A percentile compares a stretch with the other conserved stretches of the same genome.
Evolutionary conservation across 306 rosid genomes (phyloP).

Genomic region (Prinsepia uniflora): DNA sequence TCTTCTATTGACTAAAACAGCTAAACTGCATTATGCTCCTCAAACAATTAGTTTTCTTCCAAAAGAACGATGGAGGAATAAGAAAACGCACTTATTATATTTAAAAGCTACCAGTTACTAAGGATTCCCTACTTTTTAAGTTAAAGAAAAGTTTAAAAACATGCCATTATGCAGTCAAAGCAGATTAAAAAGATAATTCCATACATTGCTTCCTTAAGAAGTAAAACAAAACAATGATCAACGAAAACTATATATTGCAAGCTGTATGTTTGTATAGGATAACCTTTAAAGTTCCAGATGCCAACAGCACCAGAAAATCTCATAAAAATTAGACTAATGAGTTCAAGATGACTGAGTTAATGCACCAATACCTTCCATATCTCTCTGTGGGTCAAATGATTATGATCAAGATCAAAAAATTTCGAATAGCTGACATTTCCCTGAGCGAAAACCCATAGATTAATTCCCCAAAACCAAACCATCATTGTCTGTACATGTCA

Average conservation of each 20-base stretch:
- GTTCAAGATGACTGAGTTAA: constrained; percentile 10
- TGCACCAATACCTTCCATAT: constrained; percentile 81
- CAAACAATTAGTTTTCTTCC: neutral
- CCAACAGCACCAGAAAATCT: constrained; percentile 13
- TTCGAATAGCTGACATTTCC: constrained; percentile 65
- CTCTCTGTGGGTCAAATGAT: constrained; percentile 78
- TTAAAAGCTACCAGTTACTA: neutral
- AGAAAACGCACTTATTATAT: neutral
- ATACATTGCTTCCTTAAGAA: neutral
- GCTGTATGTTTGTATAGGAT: neutral
- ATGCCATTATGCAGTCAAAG: neutral
- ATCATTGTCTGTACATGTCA: constrained; percentile 66
- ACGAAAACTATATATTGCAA: neutral
- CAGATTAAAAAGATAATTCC: neutral
- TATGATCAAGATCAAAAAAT: constrained; percentile 88
- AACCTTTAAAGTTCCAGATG: neutral
- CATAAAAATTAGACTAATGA: constrained; percentile 5
- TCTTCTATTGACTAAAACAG: neutral
- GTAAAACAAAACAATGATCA: too few relatives aligned
- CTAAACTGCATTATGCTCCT: neutral
- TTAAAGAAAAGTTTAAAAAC: neutral
- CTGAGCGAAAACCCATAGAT: constrained; percentile 77
- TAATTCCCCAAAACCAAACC: constrained; percentile 98
- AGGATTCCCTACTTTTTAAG: neutral
- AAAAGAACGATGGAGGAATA: neutral